These are phyloP conservation scores for Podospora bellae-mahoneyi DNA, from an alignment of 495 filamentous ascomycete genomes.

Conservation along the genomic window DNA sequence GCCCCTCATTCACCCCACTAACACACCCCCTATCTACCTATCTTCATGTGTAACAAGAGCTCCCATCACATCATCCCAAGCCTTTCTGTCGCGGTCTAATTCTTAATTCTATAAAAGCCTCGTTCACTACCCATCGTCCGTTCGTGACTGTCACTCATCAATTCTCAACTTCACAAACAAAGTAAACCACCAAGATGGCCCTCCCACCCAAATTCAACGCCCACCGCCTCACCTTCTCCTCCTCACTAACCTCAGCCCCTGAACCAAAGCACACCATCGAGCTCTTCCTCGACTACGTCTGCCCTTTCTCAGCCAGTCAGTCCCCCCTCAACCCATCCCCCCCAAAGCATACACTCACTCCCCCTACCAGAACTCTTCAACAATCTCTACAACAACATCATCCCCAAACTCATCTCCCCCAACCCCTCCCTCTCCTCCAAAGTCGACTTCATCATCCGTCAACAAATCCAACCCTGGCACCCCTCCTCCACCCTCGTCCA, in stretches of 20 bases:
- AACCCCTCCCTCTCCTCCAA: slow-evolving; percentile 52
- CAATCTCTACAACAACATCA: slow-evolving; percentile 48
- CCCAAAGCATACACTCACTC: slow-evolving; percentile 46
- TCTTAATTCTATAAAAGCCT: neutral
- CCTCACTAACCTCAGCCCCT: slow-evolving; percentile 29
- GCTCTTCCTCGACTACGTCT: slow-evolving; percentile 83
- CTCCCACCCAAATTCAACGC: slow-evolving; percentile 74
- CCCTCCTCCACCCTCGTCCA: slow-evolving; percentile 83
- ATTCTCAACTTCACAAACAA: neutral
- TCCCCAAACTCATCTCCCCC: slow-evolving; percentile 54
- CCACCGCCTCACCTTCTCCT: slow-evolving; percentile 52
- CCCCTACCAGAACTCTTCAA: slow-evolving; percentile 59
- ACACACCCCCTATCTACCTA: neutral
- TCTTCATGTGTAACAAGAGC: neutral
- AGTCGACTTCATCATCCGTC: slow-evolving; percentile 75
- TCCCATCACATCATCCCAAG: neutral
- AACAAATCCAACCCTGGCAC: slow-evolving; percentile 96
- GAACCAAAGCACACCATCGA: slow-evolving; percentile 67
- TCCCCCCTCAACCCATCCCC: slow-evolving; percentile 16
- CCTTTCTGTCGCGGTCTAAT: neutral
- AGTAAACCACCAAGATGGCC: slow-evolving; percentile 54
- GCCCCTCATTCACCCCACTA: neutral
- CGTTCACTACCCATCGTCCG: neutral
- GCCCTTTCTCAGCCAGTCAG: slow-evolving; percentile 55
- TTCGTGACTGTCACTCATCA: neutral